These are phyloP conservation scores for Leucosporidium scottii DNA, from an alignment of 768 basidiomycete genomes.

Conservation along the genomic window DNA sequence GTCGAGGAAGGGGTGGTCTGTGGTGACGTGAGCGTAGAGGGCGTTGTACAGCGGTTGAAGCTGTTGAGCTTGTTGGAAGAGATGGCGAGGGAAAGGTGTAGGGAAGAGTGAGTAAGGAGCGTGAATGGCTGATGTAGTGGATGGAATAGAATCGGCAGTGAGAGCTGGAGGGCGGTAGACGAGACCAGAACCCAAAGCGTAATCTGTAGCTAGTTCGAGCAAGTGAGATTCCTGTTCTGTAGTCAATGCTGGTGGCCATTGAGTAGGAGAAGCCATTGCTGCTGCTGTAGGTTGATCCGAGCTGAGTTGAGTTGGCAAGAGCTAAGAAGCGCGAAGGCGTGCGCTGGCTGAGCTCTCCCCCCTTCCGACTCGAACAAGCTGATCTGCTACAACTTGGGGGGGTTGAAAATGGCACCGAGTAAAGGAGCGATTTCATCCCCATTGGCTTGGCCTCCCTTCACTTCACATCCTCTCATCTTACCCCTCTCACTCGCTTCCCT, in stretches of 20 bases:
- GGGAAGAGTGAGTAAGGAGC: slow-evolving; percentile 86
- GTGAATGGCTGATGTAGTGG: slow-evolving; percentile 70
- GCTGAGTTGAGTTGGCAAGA: no score
- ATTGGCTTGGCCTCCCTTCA: not conserved
- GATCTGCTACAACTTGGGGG: no score
- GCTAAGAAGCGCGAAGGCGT: no score
- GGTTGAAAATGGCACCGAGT: no score
- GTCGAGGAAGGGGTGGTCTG: slow-evolving; percentile 73
- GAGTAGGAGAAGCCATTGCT: not conserved
- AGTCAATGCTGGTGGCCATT: slow-evolving; percentile 10
- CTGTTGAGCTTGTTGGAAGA: slow-evolving; percentile 59
- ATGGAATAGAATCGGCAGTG: slow-evolving; percentile 44
- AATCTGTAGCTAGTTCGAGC: slow-evolving; percentile 50
- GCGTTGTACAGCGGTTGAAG: slow-evolving; percentile 75
- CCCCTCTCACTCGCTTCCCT: slow-evolving; percentile 3
- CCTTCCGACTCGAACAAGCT: no score
- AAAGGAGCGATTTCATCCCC: slow-evolving; percentile 3
- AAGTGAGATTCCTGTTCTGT: not conserved
- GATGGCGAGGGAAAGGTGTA: slow-evolving; percentile 66
- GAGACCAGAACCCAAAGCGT: slow-evolving; percentile 75
- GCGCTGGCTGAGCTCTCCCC: no score
- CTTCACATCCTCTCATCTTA: not conserved
- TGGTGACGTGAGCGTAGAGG: slow-evolving; percentile 74
- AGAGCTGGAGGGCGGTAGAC: slow-evolving; percentile 59
- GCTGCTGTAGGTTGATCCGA: not conserved